Percentiles rank a stretch among this genome's conserved stretches.
Evolutionary conservation across 2,329 filamentous ascomycete species (phyloP).

Genomic region (Aspergillus floridensis): DNA sequence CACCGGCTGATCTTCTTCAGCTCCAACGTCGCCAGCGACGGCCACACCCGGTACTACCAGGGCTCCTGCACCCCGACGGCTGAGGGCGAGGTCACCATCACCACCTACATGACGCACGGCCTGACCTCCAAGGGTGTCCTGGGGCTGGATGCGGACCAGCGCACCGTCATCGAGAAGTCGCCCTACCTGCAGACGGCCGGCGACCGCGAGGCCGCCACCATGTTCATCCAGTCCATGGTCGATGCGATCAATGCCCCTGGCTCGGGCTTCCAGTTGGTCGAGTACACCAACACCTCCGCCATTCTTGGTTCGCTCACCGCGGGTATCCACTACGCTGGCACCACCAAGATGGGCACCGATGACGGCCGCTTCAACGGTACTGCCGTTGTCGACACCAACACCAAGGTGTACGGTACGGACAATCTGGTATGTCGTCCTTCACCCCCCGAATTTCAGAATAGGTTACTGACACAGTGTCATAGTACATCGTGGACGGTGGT

Average conservation of each 20-base stretch:
- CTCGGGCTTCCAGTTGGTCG: constrained; percentile 24
- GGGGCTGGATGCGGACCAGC: constrained; percentile 22
- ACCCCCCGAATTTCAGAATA: background rate
- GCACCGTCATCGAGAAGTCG: constrained; percentile 25
- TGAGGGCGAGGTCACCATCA: constrained; percentile 20
- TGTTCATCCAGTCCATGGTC: constrained; percentile 22
- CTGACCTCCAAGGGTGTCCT: constrained; percentile 26
- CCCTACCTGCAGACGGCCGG: constrained; percentile 27
- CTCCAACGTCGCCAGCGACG: constrained; percentile 23
- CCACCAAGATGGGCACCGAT: constrained; percentile 19
- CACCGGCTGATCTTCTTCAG: constrained; percentile 28
- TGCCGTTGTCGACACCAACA: constrained; percentile 19
- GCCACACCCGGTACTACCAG: constrained; percentile 29
- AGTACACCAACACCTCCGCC: constrained; percentile 22
- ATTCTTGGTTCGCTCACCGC: constrained; percentile 37
- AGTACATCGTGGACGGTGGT: constrained; percentile 25
- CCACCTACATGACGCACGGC: constrained; percentile 28
- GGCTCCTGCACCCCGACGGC: constrained; percentile 21
- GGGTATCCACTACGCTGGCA: constrained; percentile 15
- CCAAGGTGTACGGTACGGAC: constrained; percentile 16
- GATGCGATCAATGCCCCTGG: constrained; percentile 18
- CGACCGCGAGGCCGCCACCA: constrained; percentile 20
- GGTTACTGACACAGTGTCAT: constrained; percentile 37
- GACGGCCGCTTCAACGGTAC: constrained; percentile 17
- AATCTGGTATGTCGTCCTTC: constrained; percentile 48